Evolutionary conservation across 768 basidiomycete species (phyloP), one percentile per base, ranked within the genome.

Genomic region (Mycena sanguinolenta): DNA sequence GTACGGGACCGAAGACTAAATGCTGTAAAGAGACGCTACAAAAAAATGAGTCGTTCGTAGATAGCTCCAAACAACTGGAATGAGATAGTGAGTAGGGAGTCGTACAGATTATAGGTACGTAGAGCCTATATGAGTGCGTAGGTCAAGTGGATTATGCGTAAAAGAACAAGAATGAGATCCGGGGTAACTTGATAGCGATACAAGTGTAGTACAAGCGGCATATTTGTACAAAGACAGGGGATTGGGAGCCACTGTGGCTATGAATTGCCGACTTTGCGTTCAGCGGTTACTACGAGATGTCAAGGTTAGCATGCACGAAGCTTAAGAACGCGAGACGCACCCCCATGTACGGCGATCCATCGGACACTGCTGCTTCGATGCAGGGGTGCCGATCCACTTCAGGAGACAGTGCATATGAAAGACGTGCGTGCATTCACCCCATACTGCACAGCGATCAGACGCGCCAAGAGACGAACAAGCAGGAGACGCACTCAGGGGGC

Each of bases 361-460:
- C n/a, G 98, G 98, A 85, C 98, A 99, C 74, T 97, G 95, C 74
- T 93, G 92, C 79, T 98, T 98, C 39, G 94, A 96, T 17, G 94
- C 90, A 6, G 90, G 83, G 0, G 96, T 97, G 4, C 91, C 91
- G 69, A 98, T 89, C 98, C 98, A 99, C 80, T 98, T 98, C 72
- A 97, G 86, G 16, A 99, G 83, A 81, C 97, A 99, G 79, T 99
- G 97, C 95, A 98, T 96, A 79, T 99, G 98, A 77, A 99, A 99
- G 66, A 98, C 91, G 79, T 99, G 98, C 8, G 91, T 95, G 77
- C 97, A 99, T 82, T 98, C 92, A 38, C 98, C 98, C 95, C 96
- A 99, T 63, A 99, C 97, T 99, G 73, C 7, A 28, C 6, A 34
- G 23, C 4, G 55, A 14, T 39, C 54, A 58, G 55, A 38, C 36